Evolutionary conservation across 345 rosid genomes (phyloP).

Genomic region (Citrus inodora): DNA sequence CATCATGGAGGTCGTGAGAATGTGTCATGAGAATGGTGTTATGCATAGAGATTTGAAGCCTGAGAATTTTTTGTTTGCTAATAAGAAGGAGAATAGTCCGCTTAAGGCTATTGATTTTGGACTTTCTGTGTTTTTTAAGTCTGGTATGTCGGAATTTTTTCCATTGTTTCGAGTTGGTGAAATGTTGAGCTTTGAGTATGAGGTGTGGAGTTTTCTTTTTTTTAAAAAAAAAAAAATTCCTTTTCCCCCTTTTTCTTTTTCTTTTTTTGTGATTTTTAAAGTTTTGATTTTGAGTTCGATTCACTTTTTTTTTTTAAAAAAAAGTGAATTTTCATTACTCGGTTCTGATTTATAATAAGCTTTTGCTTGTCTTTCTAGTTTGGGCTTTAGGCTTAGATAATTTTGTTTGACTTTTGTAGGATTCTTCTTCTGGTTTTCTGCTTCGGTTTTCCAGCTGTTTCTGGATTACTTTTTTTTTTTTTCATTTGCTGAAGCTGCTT

Average conservation of each 20-base stretch:
- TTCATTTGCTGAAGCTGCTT: background rate
- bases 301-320: background rate
- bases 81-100: conserved; percentile 78
- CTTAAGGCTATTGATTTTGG: conserved; percentile 95
- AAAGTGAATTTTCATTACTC: background rate
- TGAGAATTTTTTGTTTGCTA: conserved; percentile 88
- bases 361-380: background rate
- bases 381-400: background rate
- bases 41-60: conserved; percentile 96
- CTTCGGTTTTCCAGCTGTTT: background rate
- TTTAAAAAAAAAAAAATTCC: too few relatives aligned
- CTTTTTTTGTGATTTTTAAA: background rate
- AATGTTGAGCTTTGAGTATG: background rate
- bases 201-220: background rate
- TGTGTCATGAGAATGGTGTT: conserved; percentile 92
- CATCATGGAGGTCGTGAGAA: conserved; percentile 81
- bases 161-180: background rate
- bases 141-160: conserved; percentile 44
- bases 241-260: too few relatives aligned
- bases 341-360: background rate
- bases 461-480: background rate
- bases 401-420: background rate
- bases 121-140: conserved; percentile 80
- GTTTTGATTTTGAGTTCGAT: background rate
- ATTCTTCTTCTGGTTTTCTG: conserved; percentile 3